Percentiles rank a stretch among this genome's conserved stretches.
phyloP scores from a whole-genome alignment of 371 early-diverging fungal genomes.

The Actinomortierella ambigua region DNA sequence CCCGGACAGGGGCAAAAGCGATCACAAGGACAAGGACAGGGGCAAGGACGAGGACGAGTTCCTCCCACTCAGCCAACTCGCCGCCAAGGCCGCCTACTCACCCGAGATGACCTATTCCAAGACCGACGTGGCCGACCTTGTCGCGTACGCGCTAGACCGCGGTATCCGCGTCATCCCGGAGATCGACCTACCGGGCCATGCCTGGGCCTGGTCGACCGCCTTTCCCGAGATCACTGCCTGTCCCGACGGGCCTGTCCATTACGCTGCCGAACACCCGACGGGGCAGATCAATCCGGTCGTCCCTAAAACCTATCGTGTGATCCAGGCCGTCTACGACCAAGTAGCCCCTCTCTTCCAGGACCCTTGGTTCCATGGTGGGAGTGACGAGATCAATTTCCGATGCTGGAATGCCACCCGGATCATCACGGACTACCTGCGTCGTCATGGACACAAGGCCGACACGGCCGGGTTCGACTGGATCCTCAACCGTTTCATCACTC shows the following conservation, averaged over 20 bases:
- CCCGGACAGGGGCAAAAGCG: conserved; percentile 26
- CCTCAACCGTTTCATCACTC: conserved; percentile 18
- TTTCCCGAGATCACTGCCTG: conserved; percentile 59
- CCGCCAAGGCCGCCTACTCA: conserved; percentile 66
- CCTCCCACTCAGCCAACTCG: conserved; percentile 60
- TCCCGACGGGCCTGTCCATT: conserved; percentile 54
- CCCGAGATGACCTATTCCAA: conserved; percentile 58
- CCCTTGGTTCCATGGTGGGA: conserved; percentile 66
- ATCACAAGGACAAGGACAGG: conserved; percentile 51
- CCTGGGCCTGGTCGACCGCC: conserved; percentile 49
- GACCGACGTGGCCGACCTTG: conserved; percentile 60
- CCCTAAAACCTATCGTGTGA: conserved; percentile 57
- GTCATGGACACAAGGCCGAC: neutral
- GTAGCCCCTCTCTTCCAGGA: conserved; percentile 66
- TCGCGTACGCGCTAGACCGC: conserved; percentile 65
- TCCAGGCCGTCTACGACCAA: conserved; percentile 62
- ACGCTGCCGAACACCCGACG: conserved; percentile 72
- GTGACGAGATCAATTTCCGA: conserved; percentile 74
- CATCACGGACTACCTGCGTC: conserved; percentile 21
- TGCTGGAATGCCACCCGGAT: conserved; percentile 57
- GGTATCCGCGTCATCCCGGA: conserved; percentile 81
- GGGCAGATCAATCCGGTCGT: conserved; percentile 75
- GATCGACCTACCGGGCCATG: conserved; percentile 74
- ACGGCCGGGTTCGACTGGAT: conserved; percentile 26
- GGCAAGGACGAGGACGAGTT: conserved; percentile 5